Evolutionary conservation across 1,284 basidiomycete species (phyloP).

Genomic region (Exobasidium rhododendri): DNA sequence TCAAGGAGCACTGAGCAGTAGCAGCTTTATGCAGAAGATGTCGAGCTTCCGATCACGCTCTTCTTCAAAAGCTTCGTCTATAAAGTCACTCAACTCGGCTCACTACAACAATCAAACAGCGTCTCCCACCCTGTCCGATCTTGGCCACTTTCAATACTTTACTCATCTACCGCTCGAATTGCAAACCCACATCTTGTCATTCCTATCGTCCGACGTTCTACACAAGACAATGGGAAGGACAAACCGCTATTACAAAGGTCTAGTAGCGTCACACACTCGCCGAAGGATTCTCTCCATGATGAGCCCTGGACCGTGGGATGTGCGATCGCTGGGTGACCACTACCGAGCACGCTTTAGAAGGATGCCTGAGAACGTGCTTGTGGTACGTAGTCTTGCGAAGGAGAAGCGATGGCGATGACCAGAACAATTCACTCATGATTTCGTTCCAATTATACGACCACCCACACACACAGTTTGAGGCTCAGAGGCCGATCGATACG

Average conservation of each 20-base stretch:
- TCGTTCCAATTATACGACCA: background rate
- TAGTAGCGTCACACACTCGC: slow-evolving; percentile 31
- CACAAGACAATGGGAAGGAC: slow-evolving; percentile 26
- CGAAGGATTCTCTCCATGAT: slow-evolving; percentile 21
- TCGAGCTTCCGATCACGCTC: background rate
- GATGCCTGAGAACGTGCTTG: slow-evolving; percentile 1
- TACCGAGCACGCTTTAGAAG: background rate
- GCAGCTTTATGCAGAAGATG: too few species aligned
- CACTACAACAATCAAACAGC: background rate
- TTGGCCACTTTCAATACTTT: slow-evolving; percentile 11
- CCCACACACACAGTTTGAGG: slow-evolving; percentile 30
- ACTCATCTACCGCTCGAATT: slow-evolving; percentile 26
- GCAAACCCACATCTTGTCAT: slow-evolving; percentile 34
- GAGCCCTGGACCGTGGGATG: background rate
- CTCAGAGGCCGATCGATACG: slow-evolving; percentile 42
- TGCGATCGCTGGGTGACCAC: background rate
- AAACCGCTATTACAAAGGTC: slow-evolving; percentile 28
- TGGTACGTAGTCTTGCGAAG: background rate
- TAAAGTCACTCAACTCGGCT: background rate
- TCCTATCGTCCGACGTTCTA: slow-evolving; percentile 25
- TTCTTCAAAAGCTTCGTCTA: background rate
- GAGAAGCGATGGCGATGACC: slow-evolving; percentile 15
- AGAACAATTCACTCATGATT: slow-evolving; percentile 7
- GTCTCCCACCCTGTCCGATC: background rate
- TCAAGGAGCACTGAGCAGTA: too few species aligned